These are phyloP conservation scores for Chlamydomonas urium DNA, from an alignment of 139 green algal genomes.

Conservation along the genomic window DNA sequence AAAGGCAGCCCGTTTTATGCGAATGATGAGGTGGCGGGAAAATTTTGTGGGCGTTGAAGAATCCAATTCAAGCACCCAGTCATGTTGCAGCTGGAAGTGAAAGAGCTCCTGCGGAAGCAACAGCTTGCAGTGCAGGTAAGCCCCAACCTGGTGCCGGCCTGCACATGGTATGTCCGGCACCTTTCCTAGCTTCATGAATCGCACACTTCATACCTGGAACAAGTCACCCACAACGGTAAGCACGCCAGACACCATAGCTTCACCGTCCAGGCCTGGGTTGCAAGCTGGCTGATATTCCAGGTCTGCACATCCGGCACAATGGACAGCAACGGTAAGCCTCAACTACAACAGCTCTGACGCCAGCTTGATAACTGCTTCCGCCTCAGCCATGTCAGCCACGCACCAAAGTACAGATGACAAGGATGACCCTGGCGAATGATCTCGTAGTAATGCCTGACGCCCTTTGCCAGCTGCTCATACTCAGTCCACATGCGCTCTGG, in stretches of 20 bases:
- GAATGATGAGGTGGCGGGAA: constrained; percentile 67
- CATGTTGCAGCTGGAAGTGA: background rate
- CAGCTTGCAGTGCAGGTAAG: background rate
- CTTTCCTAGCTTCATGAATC: background rate
- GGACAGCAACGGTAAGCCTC: background rate
- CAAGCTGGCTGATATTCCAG: constrained; percentile 57
- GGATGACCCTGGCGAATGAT: background rate
- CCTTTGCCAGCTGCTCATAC: too few species aligned
- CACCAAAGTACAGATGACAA: constrained; percentile 17
- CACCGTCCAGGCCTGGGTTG: constrained; percentile 60
- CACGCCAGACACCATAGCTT: constrained; percentile 53
- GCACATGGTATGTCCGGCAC: background rate
- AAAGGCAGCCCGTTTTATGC: constrained; percentile 21
- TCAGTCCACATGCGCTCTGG: too few species aligned
- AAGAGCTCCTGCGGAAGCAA: constrained; percentile 7
- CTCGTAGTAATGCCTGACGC: too few species aligned
- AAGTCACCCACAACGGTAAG: constrained; percentile 31
- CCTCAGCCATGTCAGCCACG: too few species aligned
- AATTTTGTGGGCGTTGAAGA: constrained; percentile 66
- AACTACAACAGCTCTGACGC: background rate
- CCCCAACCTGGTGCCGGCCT: background rate
- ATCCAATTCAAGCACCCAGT: constrained; percentile 65
- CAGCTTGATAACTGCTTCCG: too few species aligned
- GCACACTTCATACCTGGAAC: constrained; percentile 10
- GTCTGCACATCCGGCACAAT: constrained; percentile 31